Evolutionary conservation across 495 filamentous ascomycete species (phyloP), one percentile per base, ranked within the genome.

Genomic region (Penicillium flavigenum): DNA sequence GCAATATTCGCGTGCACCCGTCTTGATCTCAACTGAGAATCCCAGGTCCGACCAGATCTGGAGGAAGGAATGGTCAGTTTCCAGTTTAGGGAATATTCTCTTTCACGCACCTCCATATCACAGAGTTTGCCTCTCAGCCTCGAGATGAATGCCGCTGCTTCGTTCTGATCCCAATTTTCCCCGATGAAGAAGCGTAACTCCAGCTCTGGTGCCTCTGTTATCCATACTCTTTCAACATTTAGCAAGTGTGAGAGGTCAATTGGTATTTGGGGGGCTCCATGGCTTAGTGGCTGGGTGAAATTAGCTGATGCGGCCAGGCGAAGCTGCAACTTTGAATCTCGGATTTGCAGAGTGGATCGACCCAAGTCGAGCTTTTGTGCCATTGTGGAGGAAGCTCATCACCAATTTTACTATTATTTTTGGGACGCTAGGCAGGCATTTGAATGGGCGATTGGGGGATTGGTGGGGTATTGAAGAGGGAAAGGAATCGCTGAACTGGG

Each of bases 21-120:
- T 63, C 51, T 67, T 71, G 47, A 64, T 62, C 8, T 56, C 44
- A n/a, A 64, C 59, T 14, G 47, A 45, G 11, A 74, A 72, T 14
- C 66, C 72, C 31, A 76, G 57, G 3, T 73, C 67, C 3, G 61
- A 45, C 73, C 73, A 78, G 17, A 74, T 49, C 75, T 78, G 29
- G 24, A 39, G 8, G 3, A 11, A 29, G 3, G 2, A 6, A 38
- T 22, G 5, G 11, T 42, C 10, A 54, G 34, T 12, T 5, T 32
- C n/a, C 29, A 16, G 19, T 17, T 26, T 48, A 19, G 55, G 20
- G 14, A 3, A 46, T 50, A 16, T 8, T n/a, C 0, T 17, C n/a
- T 31, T 8, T 22, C 5, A 41, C 41, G 47, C 65, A 72, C 75
- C 61, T 66, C 57, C 5, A 73, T 66, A 5, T 60, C 59, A 41